Evolutionary conservation across 2,329 filamentous ascomycete genomes (phyloP), one percentile per base, ranked within the genome.

Genomic region (Aureobasidium sp.): DNA sequence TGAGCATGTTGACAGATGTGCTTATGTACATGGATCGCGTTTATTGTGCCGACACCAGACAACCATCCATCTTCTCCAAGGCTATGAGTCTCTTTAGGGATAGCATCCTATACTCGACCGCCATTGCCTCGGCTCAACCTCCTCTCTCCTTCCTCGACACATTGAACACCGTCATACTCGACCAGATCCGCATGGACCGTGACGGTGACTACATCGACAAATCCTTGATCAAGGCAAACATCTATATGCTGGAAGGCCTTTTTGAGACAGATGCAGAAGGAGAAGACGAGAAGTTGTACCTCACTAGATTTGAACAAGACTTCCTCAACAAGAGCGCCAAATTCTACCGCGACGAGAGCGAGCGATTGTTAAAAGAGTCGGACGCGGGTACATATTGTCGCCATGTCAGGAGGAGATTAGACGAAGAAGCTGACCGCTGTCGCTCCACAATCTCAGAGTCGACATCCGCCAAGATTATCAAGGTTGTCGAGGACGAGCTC

Each of bases 11-110:
- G 48, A 91, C 91, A 3, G 92, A 97, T 72, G 90, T 97, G 32
- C 81, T 97, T 54, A 96, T 97, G 91, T 97, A 97, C 71, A 90
- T 99, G 80, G 93, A 99, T 71, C 88, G 91, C 54, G 87, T 92
- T 32, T 91, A 89, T 69, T 88, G 86, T 54, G 80, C 86, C 39
- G 91, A 95, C 65, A 83, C 86, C 63, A 82, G 85, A 6, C 82
- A 83, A 64, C 87, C 90, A 0, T 88, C 89, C 0, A 94, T 97
- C 60, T 97, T 92, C 71, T 84, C 87, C 15, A 85, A 88, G 10
- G 87, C 90, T 3, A 96, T 99, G 79, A 87, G 87, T 3, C 79
- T 97, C 2, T 99, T 96, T 73, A 86, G 93, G 41, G 90, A 97
- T 67, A 81, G 91, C 67, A 89, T 99, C 48, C 79, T 99, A 9